Base-by-base conservation (phyloP, 441 rosid genomes). In the Arabidopsis lyrata region DNA sequence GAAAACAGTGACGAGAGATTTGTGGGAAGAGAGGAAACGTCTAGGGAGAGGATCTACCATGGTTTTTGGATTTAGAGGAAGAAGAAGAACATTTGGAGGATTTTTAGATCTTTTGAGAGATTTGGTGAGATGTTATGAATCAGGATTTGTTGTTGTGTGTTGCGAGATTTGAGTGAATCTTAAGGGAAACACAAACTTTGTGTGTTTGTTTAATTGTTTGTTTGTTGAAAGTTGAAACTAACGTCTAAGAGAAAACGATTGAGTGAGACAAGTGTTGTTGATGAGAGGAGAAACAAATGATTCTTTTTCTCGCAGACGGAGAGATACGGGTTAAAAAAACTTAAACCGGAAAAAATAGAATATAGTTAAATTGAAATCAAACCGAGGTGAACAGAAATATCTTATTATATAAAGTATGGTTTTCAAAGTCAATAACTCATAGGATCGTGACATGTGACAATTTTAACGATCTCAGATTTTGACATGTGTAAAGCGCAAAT, bases 11-110 rank as follows among this genome's bases (percentile, higher is more conserved):
- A 95, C 79, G 44, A 95, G 87, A 76, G 95, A 86, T 72, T 79
- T 90, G 84, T 88, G 93, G 2, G 97, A 90, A 44, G 89, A 84
- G 20, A 82, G 73, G 80, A 87, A 86, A 12, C 97, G 89, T 83
- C 84, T 80, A 29, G 87, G 85, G 52, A 82, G 73, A 0, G 83
- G 83, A 57, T 92, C 96, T 57, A 85, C 68, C 98, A 88, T 92
- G 42, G 35, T 22, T 39, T 48, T 22, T 22, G 27, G 55, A 22
- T 20, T 50, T n/a, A 50, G 55, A 16, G 6, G 11, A 18, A 18
- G 59, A 29, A 54, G 38, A 35, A 56, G 61, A 59, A 42, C 31
- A 59, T 59, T 57, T 18, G 1, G 15, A 58, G 27, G 64, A 38
- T 36, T 18, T 20, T 36, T 10, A 14, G 36, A 27, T 14, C 36